Evolutionary conservation across 2,329 filamentous ascomycete genomes (phyloP).

Genomic region (Fusarium pseudonygamai): DNA sequence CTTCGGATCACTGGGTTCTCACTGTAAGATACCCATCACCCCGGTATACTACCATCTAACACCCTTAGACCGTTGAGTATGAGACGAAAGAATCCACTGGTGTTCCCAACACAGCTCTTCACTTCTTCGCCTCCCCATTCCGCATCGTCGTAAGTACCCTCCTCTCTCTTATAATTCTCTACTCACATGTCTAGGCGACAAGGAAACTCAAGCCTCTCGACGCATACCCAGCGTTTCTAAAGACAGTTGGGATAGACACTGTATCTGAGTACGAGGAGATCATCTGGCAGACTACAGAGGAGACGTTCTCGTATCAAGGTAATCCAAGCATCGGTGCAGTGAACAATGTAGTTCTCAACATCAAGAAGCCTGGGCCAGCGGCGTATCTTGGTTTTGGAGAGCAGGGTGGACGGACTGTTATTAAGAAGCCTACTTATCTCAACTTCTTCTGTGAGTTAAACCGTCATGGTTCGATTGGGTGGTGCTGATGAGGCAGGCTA

Average conservation of each 20-base stretch:
- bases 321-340: not conserved
- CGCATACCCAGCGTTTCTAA: not conserved
- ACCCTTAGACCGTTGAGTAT: not conserved
- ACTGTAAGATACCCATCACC: not conserved
- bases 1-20: not conserved
- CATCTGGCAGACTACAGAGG: not conserved
- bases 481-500: not conserved
- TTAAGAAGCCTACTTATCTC: not conserved
- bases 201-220: not conserved
- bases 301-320: not conserved
- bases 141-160: not conserved
- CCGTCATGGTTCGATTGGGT: accelerated
- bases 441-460: not conserved
- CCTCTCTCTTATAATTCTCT: accelerated
- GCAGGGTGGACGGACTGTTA: not conserved
- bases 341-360: not conserved
- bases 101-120: not conserved
- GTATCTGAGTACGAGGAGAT: not conserved
- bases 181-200: not conserved
- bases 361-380: not conserved
- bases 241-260: not conserved
- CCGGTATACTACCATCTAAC: accelerated
- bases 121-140: not conserved
- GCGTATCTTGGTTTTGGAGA: not conserved
- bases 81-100: not conserved